These are phyloP conservation scores for Diaporthe batatas DNA, from an alignment of 2,329 filamentous ascomycete species.

Conservation along the genomic window DNA sequence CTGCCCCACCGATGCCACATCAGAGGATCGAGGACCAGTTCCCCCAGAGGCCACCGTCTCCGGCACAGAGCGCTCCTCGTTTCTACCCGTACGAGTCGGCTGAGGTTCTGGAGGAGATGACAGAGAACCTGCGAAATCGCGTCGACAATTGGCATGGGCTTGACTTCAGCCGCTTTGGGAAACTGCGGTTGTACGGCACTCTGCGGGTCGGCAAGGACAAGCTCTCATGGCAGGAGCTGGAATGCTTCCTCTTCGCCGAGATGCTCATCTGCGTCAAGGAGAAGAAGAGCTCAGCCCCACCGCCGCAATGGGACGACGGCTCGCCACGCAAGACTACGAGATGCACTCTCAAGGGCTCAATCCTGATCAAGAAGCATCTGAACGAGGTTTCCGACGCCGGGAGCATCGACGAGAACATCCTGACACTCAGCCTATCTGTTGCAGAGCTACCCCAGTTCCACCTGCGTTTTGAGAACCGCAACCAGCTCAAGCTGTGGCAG, in stretches of 20 bases:
- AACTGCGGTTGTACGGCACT: conserved; percentile 88
- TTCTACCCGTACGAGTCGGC: conserved; percentile 81
- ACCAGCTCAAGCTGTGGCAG: conserved; percentile 91
- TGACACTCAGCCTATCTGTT: conserved; percentile 92
- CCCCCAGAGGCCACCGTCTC: conserved; percentile 68
- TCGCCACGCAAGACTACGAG: conserved; percentile 75
- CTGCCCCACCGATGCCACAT: conserved; percentile 59
- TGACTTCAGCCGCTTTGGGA: conserved; percentile 93
- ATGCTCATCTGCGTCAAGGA: conserved; percentile 99
- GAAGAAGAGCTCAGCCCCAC: conserved; percentile 75
- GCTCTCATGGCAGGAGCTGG: conserved; percentile 95
- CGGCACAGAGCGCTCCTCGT: conserved; percentile 67
- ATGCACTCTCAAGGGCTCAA: conserved; percentile 95
- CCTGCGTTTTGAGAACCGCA: conserved; percentile 85
- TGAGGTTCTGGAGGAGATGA: conserved; percentile 85
- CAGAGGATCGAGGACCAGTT: conserved; percentile 66
- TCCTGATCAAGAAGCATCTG: conserved; percentile 97
- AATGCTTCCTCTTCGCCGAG: conserved; percentile 96
- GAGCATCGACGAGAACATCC: conserved; percentile 80
- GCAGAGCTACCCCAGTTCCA: conserved; percentile 94
- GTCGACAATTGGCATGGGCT: conserved; percentile 99
- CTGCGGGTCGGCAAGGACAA: conserved; percentile 96
- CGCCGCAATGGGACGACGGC: conserved; percentile 75
- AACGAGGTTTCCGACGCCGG: conserved; percentile 85
- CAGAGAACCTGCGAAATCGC: conserved; percentile 84